These are phyloP conservation scores for Colletotrichum sojae DNA, from an alignment of 2,329 filamentous ascomycete species.

Conservation along the genomic window DNA sequence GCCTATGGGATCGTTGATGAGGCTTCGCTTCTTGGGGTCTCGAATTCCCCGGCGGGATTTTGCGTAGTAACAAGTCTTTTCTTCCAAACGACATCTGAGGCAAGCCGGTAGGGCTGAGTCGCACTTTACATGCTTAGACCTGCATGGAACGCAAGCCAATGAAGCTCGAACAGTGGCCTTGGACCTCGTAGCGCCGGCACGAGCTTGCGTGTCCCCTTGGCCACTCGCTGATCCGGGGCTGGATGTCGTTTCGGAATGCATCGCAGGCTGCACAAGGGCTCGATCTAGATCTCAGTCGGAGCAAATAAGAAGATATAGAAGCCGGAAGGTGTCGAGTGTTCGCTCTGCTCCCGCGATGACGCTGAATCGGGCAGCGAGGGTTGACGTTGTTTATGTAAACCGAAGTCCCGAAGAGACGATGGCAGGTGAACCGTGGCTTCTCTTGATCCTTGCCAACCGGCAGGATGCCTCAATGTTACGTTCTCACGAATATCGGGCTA, in stretches of 20 bases:
- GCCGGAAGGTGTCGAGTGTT: not conserved
- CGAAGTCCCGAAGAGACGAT: not conserved
- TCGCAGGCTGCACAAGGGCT: conserved; percentile 6
- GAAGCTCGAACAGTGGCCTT: conserved; percentile 57
- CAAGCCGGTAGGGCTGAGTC: conserved; percentile 52
- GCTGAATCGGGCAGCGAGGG: conserved; percentile 3
- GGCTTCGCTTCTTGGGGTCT: conserved; percentile 51
- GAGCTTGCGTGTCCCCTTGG: conserved; percentile 19
- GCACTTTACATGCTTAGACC: conserved; percentile 60
- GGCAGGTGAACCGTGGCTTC: not conserved
- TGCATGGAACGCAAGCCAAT: conserved; percentile 63
- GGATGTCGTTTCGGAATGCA: conserved; percentile 20
- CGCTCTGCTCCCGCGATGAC: not conserved
- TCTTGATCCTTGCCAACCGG: not conserved
- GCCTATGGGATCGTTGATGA: conserved; percentile 47
- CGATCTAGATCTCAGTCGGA: not conserved
- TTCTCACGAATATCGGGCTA: conserved; percentile 2
- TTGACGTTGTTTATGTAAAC: conserved; percentile 38
- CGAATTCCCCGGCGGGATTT: conserved; percentile 62
- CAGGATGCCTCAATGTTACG: conserved; percentile 31
- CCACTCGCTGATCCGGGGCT: conserved; percentile 27
- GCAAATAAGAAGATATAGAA: not conserved
- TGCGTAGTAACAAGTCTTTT: conserved; percentile 62
- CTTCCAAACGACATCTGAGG: conserved; percentile 60
- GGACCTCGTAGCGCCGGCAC: conserved; percentile 42